Evolutionary conservation across 2,329 filamentous ascomycete genomes (phyloP).

Genomic region (Talaromyces amestolkiae): DNA sequence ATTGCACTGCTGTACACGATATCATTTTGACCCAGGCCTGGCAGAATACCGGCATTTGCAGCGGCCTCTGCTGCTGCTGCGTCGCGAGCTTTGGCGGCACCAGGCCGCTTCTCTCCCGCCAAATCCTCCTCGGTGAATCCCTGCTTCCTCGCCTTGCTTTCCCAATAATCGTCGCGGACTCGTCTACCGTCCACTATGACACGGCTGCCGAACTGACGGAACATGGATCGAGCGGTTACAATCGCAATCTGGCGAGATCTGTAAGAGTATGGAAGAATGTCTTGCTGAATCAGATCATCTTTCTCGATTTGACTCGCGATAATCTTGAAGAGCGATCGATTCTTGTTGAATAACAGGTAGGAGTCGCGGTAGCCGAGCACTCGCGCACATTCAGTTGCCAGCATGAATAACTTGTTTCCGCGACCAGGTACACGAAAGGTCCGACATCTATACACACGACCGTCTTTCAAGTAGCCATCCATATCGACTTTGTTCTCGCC

Average conservation of each 20-base stretch:
- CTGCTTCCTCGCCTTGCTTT: conserved; percentile 93
- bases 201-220: conserved; percentile 93
- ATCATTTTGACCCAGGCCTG: conserved; percentile 72
- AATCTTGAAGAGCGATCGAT: conserved; percentile 93
- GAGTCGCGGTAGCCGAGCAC: conserved; percentile 93
- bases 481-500: conserved; percentile 90
- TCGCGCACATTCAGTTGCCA: conserved; percentile 93
- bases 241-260: conserved; percentile 98
- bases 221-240: conserved; percentile 97
- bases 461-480: conserved; percentile 77
- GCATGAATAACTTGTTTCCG: conserved; percentile 95
- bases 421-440: conserved; percentile 91
- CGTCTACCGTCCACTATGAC: conserved; percentile 86
- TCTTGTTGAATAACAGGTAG: conserved; percentile 99
- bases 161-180: conserved; percentile 98
- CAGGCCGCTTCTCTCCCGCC: conserved; percentile 92
- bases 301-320: conserved; percentile 95
- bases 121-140: conserved; percentile 96
- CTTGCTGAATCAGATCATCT: conserved; percentile 90
- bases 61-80: conserved; percentile 69
- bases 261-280: conserved; percentile 95
- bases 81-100: conserved; percentile 83
- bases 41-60: conserved; percentile 53
- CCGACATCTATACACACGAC: conserved; percentile 84
- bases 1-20: conserved; percentile 83